Evolutionary conservation across 108 stramenopile species (phyloP).

Genomic region (Phaeodactylum tricornutum): DNA sequence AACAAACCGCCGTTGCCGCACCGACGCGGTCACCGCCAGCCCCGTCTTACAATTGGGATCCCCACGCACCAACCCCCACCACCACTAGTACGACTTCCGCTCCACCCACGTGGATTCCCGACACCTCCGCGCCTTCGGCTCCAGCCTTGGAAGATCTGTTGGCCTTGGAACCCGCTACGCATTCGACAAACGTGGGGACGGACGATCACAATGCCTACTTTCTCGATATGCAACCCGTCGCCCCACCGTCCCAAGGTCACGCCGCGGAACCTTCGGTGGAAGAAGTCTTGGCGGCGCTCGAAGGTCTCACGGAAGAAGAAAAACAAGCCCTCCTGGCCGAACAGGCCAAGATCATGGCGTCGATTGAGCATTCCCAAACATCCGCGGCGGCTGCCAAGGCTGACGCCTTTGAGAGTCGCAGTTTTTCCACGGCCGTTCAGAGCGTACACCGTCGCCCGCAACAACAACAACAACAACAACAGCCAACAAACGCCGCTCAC

Average conservation of each 20-base stretch:
- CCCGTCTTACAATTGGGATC: conserved; percentile 6
- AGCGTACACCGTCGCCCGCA: no score
- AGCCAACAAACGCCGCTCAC: background rate
- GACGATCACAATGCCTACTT: background rate
- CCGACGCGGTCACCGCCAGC: no score
- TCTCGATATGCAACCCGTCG: no score
- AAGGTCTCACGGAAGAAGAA: conserved; percentile 24
- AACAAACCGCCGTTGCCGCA: no score
- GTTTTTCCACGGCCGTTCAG: background rate
- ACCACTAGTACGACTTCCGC: background rate
- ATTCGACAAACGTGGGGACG: background rate
- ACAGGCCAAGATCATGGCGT: conserved; percentile 59
- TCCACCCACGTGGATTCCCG: no score
- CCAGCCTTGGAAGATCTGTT: conserved; percentile 37
- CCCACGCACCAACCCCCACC: background rate
- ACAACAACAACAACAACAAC: no score
- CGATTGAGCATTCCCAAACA: conserved; percentile 51
- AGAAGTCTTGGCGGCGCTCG: conserved; percentile 5
- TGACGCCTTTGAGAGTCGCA: conserved; percentile 35
- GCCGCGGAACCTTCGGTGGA: background rate
- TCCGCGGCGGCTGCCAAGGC: conserved; percentile 20
- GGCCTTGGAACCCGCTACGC: background rate
- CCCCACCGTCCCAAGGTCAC: no score
- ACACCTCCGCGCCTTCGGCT: conserved; percentile 28
- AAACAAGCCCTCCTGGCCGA: conserved; percentile 60